Percentiles rank a stretch among this genome's conserved stretches.
phyloP scores from a whole-genome alignment of 306 rosid species.

The Prunus mira region DNA sequence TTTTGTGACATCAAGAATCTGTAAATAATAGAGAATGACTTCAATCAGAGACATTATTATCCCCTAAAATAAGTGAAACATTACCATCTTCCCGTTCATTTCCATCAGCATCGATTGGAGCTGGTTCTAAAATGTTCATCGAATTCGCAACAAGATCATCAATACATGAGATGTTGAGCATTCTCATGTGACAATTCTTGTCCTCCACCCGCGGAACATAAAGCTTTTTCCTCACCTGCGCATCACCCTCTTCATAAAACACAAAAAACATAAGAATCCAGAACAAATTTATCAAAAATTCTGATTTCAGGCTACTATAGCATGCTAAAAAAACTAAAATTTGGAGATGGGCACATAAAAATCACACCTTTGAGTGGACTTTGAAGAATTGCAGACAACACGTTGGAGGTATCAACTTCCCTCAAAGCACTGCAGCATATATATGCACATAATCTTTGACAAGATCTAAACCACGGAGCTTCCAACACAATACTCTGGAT shows the following conservation, averaged over 20 bases:
- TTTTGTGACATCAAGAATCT: not conserved
- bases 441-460: conserved; percentile 69
- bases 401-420: conserved; percentile 74
- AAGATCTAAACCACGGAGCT: conserved; percentile 84
- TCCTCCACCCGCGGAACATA: conserved; percentile 96
- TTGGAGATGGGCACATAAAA: not conserved
- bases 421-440: conserved; percentile 80
- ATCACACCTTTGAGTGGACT: conserved; percentile 33
- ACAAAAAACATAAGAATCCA: conserved; percentile 20
- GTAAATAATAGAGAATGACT: not conserved
- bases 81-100: conserved; percentile 88
- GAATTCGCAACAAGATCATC: conserved; percentile 90
- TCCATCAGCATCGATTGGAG: conserved; percentile 71
- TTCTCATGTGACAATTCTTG: conserved; percentile 85
- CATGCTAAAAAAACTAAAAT: not conserved
- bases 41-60: not conserved
- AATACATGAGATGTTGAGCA: conserved; percentile 69
- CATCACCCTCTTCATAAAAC: conserved; percentile 33
- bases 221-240: conserved; percentile 50
- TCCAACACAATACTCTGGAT: conserved; percentile 63
- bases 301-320: not conserved
- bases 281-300: not conserved
- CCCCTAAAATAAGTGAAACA: not conserved
- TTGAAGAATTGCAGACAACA: conserved; percentile 58
- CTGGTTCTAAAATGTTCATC: conserved; percentile 89